A percentile compares a stretch with the other conserved stretches of the same genome.
phyloP scores from a whole-genome alignment of 2,329 filamentous ascomycete species.

The Beauveria caledonica region DNA sequence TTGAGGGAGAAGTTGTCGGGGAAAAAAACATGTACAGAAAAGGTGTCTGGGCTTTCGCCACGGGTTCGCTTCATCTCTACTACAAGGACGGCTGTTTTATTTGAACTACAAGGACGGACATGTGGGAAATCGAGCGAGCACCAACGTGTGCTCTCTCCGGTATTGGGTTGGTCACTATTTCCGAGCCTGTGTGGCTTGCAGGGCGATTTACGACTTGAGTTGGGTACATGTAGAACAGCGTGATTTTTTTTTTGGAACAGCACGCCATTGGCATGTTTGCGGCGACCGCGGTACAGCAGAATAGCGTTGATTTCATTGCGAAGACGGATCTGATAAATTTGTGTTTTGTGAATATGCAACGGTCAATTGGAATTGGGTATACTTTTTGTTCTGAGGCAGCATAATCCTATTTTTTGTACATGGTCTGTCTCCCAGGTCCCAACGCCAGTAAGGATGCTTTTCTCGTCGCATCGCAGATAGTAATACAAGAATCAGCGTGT shows the following conservation, averaged over 20 bases:
- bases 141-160: not conserved
- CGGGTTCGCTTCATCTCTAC: not conserved
- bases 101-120: not conserved
- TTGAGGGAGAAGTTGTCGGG: not conserved
- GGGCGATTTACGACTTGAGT: slow-evolving; percentile 4
- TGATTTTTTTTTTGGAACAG: not conserved
- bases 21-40: slow-evolving; percentile 2
- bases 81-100: not conserved
- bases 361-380: not conserved
- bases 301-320: not conserved
- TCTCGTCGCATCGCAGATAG: not conserved
- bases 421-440: not conserved
- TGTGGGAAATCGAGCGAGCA: not conserved
- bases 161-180: not conserved
- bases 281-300: not conserved
- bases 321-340: not conserved
- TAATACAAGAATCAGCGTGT: not conserved
- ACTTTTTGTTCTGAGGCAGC: not conserved
- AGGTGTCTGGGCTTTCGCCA: not conserved
- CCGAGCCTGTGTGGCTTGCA: not conserved
- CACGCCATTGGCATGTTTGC: slow-evolving; percentile 5
- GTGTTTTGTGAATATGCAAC: not conserved
- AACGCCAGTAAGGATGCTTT: slow-evolving; percentile 4
- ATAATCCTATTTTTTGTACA: slow-evolving; percentile 2
- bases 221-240: slow-evolving; percentile 8